These are phyloP conservation scores for Ulota crispa DNA, from an alignment of 225 moss, liverwort and hornwort genomes.

Conservation along the genomic window DNA sequence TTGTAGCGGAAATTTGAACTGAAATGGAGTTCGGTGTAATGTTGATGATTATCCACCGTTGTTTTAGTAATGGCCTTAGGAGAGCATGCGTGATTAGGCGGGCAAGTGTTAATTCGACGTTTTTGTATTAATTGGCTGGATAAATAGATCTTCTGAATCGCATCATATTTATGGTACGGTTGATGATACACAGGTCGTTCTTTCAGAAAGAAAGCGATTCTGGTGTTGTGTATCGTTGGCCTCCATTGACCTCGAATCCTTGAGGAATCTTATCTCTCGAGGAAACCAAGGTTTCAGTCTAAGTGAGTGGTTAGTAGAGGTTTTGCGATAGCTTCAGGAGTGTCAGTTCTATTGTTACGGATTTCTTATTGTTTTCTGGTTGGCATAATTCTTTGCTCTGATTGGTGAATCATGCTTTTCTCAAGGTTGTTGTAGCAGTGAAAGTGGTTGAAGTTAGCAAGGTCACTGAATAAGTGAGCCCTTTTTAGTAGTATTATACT, in stretches of 20 bases:
- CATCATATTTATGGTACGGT: neutral
- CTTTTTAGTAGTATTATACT: neutral
- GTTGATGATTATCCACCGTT: neutral
- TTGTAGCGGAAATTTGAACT: neutral
- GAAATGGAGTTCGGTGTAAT: neutral
- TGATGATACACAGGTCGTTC: neutral
- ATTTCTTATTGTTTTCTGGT: neutral
- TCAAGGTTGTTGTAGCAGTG: neutral
- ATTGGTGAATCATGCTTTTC: neutral
- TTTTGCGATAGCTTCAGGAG: neutral
- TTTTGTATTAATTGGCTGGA: neutral
- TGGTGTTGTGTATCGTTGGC: slow-evolving; percentile 14
- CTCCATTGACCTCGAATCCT: neutral
- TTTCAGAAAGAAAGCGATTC: neutral
- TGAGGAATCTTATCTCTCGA: neutral
- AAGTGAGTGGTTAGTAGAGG: slow-evolving; percentile 1
- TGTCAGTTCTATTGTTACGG: neutral
- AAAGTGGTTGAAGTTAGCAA: neutral
- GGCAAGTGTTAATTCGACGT: neutral
- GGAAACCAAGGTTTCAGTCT: neutral
- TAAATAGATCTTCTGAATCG: neutral
- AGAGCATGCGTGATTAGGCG: neutral
- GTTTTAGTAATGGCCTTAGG: neutral
- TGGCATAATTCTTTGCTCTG: neutral
- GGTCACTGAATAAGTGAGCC: neutral